phyloP scores from a whole-genome alignment of 163 green algal genomes.

The Chlamydomonas reinhardtii region DNA sequence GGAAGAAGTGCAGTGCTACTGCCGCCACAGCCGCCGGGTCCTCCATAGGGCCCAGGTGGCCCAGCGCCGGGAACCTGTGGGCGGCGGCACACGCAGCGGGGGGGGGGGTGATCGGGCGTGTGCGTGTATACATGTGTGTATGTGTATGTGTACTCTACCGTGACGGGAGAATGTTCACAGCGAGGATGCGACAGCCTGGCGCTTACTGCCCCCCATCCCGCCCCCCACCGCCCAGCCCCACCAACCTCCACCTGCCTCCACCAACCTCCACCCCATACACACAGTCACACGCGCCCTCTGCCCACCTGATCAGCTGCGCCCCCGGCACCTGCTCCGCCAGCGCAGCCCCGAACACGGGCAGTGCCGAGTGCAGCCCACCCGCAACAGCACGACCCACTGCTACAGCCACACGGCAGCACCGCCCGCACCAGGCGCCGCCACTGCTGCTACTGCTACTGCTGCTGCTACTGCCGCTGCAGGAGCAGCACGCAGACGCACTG shows the following conservation, averaged over 20 bases:
- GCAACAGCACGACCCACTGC: neutral
- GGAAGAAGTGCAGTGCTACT: conserved; percentile 10
- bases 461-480: neutral
- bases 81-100: neutral
- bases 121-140: too few species aligned
- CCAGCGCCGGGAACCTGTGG: conserved; percentile 19
- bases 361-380: neutral
- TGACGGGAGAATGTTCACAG: too few species aligned
- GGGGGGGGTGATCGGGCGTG: neutral
- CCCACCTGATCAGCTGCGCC: conserved; percentile 20
- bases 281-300: neutral
- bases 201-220: too few species aligned
- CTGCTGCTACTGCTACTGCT: neutral
- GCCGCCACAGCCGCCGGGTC: conserved; percentile 8
- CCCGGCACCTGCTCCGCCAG: conserved; percentile 21
- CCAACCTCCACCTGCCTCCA: neutral
- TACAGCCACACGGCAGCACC: neutral
- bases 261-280: too few species aligned
- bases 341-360: conserved; percentile 14
- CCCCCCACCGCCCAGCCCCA: too few species aligned
- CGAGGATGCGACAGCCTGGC: too few species aligned
- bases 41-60: conserved; percentile 43
- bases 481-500: neutral
- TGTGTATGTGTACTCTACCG: too few species aligned
- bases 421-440: neutral